Evolutionary conservation across 345 rosid genomes (phyloP), one percentile per base, ranked within the genome.

Genomic region (Salix purpurea): DNA sequence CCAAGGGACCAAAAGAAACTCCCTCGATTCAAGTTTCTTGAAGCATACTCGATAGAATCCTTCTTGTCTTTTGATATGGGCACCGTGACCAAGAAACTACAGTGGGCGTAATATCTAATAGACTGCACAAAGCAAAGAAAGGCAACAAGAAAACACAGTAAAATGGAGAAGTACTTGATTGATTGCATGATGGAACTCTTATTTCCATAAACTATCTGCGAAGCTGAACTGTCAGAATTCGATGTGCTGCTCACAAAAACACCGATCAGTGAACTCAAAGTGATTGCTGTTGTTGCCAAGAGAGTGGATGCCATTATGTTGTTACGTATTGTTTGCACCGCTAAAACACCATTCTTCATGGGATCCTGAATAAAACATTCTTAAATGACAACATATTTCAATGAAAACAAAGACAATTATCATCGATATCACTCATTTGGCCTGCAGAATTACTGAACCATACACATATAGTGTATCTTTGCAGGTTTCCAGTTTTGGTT

Each of bases 261-360:
- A 66, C 93, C 82, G 71, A 95, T 93, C 67, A 93, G 87, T 24
- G 99, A 95, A 78, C 94, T 88, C 32, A 95, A 92, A 75, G 99
- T 90, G 78, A 95, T 95, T 62, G 98, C 96, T 48, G 94, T 85
- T n/a, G 94, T 95, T 61, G 97, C 98, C 82, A 93, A 83, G 71
- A 93, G 91, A 0, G 99, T 95, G 2, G 99, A 95, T 73, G 99
- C 98, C 99, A 95, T 95, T 69, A 95, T 93, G 86, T 93, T 95
- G 89, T 95, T 93, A 10, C 99, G 91, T 75, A 95, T 83, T 26
- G 98, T 95, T 78, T 95, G 99, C 48, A 95, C 94, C 9, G 93
- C 91, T 67, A 95, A 82, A 28, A 78, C 83, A n/a, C 99, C 99
- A 42, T 95, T 95, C 80, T 93, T 93, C 77, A 95, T 52, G 30